These are phyloP conservation scores for Ophiostoma montium DNA, from an alignment of 2,329 filamentous ascomycete genomes.

Conservation along the genomic window DNA sequence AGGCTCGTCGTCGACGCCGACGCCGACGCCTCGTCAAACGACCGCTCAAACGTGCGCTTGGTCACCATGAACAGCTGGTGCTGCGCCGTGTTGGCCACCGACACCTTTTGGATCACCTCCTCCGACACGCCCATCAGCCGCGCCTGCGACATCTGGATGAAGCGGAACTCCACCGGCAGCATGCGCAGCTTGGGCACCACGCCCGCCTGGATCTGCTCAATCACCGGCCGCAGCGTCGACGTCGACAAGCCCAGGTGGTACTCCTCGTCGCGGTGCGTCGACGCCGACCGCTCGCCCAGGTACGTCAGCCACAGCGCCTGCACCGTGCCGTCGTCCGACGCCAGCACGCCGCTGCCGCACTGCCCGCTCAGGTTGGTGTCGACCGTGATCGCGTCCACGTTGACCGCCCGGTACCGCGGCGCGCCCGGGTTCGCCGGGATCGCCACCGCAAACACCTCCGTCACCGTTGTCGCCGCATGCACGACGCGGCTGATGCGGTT, in stretches of 20 bases:
- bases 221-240: slow-evolving; percentile 76
- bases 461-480: slow-evolving; percentile 85
- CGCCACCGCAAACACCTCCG: slow-evolving; percentile 91
- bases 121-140: slow-evolving; percentile 95
- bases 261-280: slow-evolving; percentile 78
- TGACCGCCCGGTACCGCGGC: slow-evolving; percentile 85
- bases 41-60: slow-evolving; percentile 62
- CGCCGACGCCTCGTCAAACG: slow-evolving; percentile 10
- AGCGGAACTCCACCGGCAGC: slow-evolving; percentile 83
- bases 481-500: slow-evolving; percentile 92
- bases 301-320: slow-evolving; percentile 96
- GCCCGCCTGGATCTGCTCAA: slow-evolving; percentile 71
- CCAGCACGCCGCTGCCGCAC: slow-evolving; percentile 85
- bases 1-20: slow-evolving; percentile 43
- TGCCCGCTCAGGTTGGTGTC: slow-evolving; percentile 84
- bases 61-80: slow-evolving; percentile 95
- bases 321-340: slow-evolving; percentile 79
- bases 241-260: slow-evolving; percentile 90
- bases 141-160: slow-evolving; percentile 93
- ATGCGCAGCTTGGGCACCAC: slow-evolving; percentile 72
- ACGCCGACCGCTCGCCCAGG: slow-evolving; percentile 71
- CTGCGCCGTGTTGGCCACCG: slow-evolving; percentile 74
- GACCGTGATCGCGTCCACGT: slow-evolving; percentile 92
- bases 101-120: slow-evolving; percentile 86
- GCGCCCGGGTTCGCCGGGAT: slow-evolving; percentile 89